phyloP scores from a whole-genome alignment of 306 rosid genomes.

The Fragaria iinumae region DNA sequence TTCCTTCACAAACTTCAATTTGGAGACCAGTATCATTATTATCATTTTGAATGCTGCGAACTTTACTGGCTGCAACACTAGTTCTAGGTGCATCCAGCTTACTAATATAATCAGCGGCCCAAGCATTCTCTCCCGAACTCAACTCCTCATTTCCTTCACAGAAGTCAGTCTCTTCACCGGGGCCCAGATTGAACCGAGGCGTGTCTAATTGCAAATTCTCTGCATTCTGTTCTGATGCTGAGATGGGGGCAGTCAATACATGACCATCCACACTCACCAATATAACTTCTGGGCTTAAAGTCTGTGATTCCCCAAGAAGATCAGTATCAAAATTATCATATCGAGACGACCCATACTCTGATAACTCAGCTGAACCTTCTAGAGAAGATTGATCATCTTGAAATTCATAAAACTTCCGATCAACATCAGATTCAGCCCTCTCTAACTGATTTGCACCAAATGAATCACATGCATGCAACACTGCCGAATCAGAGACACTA shows the following conservation, averaged over 20 bases:
- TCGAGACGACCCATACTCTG: slow-evolving; percentile 56
- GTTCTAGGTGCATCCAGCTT: slow-evolving; percentile 44
- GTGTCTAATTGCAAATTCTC: slow-evolving; percentile 70
- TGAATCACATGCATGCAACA: slow-evolving; percentile 41
- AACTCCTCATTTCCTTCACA: slow-evolving; percentile 66
- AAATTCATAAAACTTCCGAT: slow-evolving; percentile 65
- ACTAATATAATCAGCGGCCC: slow-evolving; percentile 71
- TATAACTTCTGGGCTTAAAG: slow-evolving; percentile 67
- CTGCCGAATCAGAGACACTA: slow-evolving; percentile 58
- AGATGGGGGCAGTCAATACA: slow-evolving; percentile 80
- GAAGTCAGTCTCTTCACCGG: slow-evolving; percentile 69
- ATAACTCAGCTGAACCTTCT: slow-evolving; percentile 59
- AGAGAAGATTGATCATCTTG: slow-evolving; percentile 64
- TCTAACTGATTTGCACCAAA: slow-evolving; percentile 30
- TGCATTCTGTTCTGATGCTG: slow-evolving; percentile 59
- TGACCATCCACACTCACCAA: slow-evolving; percentile 96
- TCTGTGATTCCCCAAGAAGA: slow-evolving; percentile 54
- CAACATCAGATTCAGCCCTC: slow-evolving; percentile 56
- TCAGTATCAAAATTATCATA: slow-evolving; percentile 56
- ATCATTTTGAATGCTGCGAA: slow-evolving; percentile 15
- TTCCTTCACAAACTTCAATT: slow-evolving; percentile 46
- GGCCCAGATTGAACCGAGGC: slow-evolving; percentile 91
- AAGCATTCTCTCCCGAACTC: slow-evolving; percentile 50
- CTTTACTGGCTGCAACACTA: slow-evolving; percentile 27
- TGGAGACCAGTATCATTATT: slow-evolving; percentile 23